Conservation (phyloP, 2,329 filamentous ascomycete species). For the Aspergillus flavus region DNA sequence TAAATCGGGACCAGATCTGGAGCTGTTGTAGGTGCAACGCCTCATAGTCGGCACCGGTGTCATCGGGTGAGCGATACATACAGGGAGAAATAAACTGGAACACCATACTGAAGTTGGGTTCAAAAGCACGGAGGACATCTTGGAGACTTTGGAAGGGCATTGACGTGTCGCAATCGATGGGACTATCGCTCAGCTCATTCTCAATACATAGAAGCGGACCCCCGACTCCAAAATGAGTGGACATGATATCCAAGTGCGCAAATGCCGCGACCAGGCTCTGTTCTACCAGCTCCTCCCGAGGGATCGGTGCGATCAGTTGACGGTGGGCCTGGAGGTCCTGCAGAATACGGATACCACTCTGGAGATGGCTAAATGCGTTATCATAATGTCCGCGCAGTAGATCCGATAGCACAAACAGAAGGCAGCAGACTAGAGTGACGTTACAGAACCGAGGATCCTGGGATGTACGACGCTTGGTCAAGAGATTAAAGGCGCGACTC, state of each 20-base stretch:
- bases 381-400: background rate
- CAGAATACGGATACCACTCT: background rate
- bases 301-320: background rate
- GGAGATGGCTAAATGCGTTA: background rate
- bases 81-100: background rate
- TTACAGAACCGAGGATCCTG: conserved; percentile 1
- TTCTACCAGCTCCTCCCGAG: background rate
- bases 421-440: conserved; percentile 2
- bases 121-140: background rate
- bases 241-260: background rate
- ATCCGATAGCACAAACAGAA: conserved; percentile 1
- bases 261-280: background rate
- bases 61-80: background rate
- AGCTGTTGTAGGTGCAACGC: background rate
- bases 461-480: background rate
- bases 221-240: background rate
- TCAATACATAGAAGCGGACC: background rate
- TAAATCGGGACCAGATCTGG: background rate
- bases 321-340: background rate
- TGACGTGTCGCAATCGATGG: fast-evolving
- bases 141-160: background rate
- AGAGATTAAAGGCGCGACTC: background rate
- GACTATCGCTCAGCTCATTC: background rate
- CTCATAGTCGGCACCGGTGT: background rate
- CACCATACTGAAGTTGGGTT: background rate